Percentiles rank a stretch among this genome's conserved stretches.
Conservation (phyloP, 176 grass and related monocot species). For the Musa troglodytarum region DNA sequence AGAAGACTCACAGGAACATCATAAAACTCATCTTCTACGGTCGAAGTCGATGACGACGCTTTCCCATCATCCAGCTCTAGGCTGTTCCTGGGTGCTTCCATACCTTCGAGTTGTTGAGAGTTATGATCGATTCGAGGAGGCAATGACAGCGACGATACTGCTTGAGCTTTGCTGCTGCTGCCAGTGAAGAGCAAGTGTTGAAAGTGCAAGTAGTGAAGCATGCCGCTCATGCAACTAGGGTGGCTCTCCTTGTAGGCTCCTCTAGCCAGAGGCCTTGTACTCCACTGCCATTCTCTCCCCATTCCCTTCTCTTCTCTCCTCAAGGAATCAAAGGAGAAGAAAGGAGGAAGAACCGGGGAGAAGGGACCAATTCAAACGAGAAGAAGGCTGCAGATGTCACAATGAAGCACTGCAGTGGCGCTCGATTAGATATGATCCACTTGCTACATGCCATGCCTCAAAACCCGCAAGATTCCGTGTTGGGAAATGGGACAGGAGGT, state of each 20-base stretch:
- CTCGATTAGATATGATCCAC: too few relatives aligned
- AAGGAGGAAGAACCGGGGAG: neutral
- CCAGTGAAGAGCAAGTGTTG: slow-evolving; percentile 50
- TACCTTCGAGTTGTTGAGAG: neutral
- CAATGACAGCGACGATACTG: neutral
- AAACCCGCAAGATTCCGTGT: too few relatives aligned
- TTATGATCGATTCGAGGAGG: neutral
- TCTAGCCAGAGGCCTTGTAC: slow-evolving; percentile 23
- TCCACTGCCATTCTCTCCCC: slow-evolving; percentile 45
- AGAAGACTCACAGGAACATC: slow-evolving; percentile 30
- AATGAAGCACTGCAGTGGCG: neutral
- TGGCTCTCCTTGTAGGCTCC: slow-evolving; percentile 5
- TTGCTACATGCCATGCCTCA: too few relatives aligned
- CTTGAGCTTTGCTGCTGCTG: slow-evolving; percentile 20
- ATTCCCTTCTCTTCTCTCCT: slow-evolving; percentile 4
- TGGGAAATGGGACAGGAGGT: too few relatives aligned
- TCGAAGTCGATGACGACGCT: neutral
- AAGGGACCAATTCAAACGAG: neutral
- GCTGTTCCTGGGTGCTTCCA: slow-evolving; percentile 81
- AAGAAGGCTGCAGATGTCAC: neutral
- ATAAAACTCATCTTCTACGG: slow-evolving; percentile 22
- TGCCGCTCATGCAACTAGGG: slow-evolving; percentile 75
- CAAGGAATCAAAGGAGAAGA: neutral
- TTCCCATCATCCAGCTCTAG: slow-evolving; percentile 41
- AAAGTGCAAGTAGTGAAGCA: slow-evolving; percentile 56